Evolutionary conservation across 257 asterid species (phyloP).

Genomic region (Verbascum thapsus): DNA sequence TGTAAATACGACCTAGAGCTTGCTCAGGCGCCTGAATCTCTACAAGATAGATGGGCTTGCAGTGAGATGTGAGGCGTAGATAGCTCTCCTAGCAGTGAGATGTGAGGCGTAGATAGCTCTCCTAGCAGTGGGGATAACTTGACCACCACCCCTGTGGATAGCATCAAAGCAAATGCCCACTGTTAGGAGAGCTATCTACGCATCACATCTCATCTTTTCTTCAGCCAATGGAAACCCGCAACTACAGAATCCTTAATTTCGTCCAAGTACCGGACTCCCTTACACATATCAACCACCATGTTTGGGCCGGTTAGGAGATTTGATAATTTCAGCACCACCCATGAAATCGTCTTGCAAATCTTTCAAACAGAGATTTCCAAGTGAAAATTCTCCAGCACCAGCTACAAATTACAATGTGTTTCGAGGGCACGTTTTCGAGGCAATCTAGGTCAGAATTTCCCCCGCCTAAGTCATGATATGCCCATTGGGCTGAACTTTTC

Average conservation of each 20-base stretch:
- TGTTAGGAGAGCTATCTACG: no score
- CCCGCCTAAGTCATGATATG: no score
- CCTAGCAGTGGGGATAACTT: conserved; percentile 49
- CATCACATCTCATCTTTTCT: conserved; percentile 51
- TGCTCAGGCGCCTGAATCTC: conserved; percentile 55
- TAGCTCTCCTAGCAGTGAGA: conserved; percentile 45
- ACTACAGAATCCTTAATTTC: conserved; percentile 57
- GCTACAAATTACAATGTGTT: no score
- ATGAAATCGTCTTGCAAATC: conserved; percentile 52
- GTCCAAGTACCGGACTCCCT: conserved; percentile 58
- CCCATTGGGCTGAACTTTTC: no score
- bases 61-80: conserved; percentile 43
- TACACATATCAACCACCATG: conserved; percentile 65
- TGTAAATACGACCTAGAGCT: conserved; percentile 55
- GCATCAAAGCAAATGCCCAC: conserved; percentile 53
- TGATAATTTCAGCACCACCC: conserved; percentile 51
- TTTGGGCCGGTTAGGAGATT: conserved; percentile 55
- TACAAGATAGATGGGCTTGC: conserved; percentile 49
- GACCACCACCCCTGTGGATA: conserved; percentile 55
- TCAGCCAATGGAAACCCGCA: conserved; percentile 52
- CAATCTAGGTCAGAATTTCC: no score
- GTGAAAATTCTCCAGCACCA: conserved; percentile 54
- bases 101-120: conserved; percentile 49
- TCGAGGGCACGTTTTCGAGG: no score
- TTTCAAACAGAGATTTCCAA: conserved; percentile 49